Evolutionary conservation across 2,329 filamentous ascomycete species (phyloP), one percentile per base, ranked within the genome.

Genomic region (Trichoderma guizhouense): DNA sequence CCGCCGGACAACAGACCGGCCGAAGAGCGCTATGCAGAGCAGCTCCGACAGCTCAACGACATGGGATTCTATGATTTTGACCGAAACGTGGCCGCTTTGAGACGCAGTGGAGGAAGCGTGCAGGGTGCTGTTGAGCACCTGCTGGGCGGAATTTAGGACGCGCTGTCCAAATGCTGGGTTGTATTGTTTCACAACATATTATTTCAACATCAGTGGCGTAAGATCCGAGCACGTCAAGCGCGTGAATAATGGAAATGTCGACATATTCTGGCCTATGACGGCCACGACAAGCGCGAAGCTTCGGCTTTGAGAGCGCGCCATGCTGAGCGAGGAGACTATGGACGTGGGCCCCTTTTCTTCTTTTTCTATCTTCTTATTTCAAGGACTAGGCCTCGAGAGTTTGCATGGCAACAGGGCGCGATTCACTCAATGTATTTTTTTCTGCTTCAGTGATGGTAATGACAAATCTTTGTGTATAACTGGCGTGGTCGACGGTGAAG

Each of bases 11-110:
- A 87, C 78, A 88, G 95, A 74, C 95, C 96, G 5, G 95, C 96
- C 0, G 96, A 99, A 85, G 96, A 98, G 82, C 87, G 93, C 72
- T 99, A 97, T 77, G 94, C 93, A 3, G 91, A 93, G 36, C 95
- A 99, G 82, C 85, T 99, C 64, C 87, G 94, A 73, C 94, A 98
- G 83, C 84, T 99, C 74, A 99, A 99, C 81, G 96, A 98, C 75
- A 99, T 99, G 96, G 96, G 96, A 3, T 99, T 99, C 83, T 97
- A 90, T 80, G 95, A 99, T 79, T 99, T 98, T 79, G 95, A 99
- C 67, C 86, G 93, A 76, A 99, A 99, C 77, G 90, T 99, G 36
- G 90, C 92, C 71, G 96, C 96, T 6, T 84, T 99, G 78, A 88
- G 95, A 81, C 89, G 95, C 77, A 93, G 93, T 73, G 96, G 96